phyloP scores from a whole-genome alignment of 805 yeast species.

The Teunomyces gatunensis region DNA sequence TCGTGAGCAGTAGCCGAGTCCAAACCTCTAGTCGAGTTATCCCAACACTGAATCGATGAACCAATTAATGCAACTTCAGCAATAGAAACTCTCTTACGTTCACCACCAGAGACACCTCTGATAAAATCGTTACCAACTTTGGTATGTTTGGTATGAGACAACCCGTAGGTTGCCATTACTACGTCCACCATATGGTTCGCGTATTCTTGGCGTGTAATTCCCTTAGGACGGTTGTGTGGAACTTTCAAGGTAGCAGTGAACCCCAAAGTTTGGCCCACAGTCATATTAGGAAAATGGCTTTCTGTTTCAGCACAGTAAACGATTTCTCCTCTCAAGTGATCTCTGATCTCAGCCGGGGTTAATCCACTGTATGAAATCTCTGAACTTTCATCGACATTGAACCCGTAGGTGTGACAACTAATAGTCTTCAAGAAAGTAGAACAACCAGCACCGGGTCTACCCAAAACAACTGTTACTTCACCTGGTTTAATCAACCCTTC shows the following conservation, averaged over 20 bases:
- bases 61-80: slow-evolving; percentile 25
- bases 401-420: slow-evolving; percentile 64
- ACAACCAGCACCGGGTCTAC: slow-evolving; percentile 84
- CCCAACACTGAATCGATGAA: slow-evolving; percentile 47
- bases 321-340: slow-evolving; percentile 64
- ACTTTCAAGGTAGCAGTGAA: slow-evolving; percentile 63
- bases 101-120: slow-evolving; percentile 31
- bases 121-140: slow-evolving; percentile 61
- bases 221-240: slow-evolving; percentile 59
- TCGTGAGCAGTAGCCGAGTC: slow-evolving; percentile 29
- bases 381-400: slow-evolving; percentile 46
- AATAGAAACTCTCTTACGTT: slow-evolving; percentile 27
- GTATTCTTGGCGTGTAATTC: slow-evolving; percentile 39
- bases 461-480: slow-evolving; percentile 66
- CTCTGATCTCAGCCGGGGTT: slow-evolving; percentile 46
- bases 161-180: slow-evolving; percentile 46
- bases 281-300: slow-evolving; percentile 63
- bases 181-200: slow-evolving; percentile 43
- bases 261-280: slow-evolving; percentile 63
- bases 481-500: slow-evolving; percentile 63
- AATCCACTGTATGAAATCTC: slow-evolving; percentile 54
- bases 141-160: slow-evolving; percentile 54
- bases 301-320: slow-evolving; percentile 70
- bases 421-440: slow-evolving; percentile 63
- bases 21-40: slow-evolving; percentile 29